Conservation (phyloP, 305 asterid species). For the Fraxinus xanthoxyloides region DNA sequence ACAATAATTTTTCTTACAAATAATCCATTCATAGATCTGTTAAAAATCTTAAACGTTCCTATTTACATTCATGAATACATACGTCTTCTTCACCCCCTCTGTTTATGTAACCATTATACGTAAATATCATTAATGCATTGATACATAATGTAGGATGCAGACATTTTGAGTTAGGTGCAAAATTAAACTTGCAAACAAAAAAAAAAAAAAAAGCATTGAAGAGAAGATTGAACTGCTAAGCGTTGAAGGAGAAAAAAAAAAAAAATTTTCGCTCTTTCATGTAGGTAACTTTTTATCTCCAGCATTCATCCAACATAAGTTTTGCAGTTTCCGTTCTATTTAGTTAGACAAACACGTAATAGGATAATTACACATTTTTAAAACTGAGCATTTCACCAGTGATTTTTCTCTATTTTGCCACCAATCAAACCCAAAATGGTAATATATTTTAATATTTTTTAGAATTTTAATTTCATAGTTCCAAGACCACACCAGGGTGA, state of each 20-base stretch:
- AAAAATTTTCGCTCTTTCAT: not conserved
- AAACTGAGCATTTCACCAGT: not conserved
- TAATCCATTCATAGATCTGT: too few species aligned
- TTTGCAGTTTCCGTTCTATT: not conserved
- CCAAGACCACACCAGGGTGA: conserved; percentile 19
- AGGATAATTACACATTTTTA: conserved; percentile 1
- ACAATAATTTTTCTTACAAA: too few species aligned
- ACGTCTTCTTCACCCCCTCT: too few species aligned
- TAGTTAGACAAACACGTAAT: not conserved
- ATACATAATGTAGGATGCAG: too few species aligned
- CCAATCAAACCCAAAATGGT: not conserved
- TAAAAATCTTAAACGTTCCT: too few species aligned
- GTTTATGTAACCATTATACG: too few species aligned
- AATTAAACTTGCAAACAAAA: too few species aligned
- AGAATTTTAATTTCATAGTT: not conserved
- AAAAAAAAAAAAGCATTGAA: not conserved
- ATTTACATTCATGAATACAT: too few species aligned
- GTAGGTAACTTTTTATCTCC: not conserved
- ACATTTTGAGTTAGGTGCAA: too few species aligned
- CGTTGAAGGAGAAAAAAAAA: not conserved
- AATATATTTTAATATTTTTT: not conserved
- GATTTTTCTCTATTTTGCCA: not conserved
- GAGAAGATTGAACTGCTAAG: not conserved
- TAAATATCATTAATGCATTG: too few species aligned
- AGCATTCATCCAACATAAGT: not conserved